A percentile compares a stretch with the other conserved stretches of the same genome.
Evolutionary conservation across 371 early-diverging fungal species (phyloP).

Genomic region (Apophysomyces ossiformis): DNA sequence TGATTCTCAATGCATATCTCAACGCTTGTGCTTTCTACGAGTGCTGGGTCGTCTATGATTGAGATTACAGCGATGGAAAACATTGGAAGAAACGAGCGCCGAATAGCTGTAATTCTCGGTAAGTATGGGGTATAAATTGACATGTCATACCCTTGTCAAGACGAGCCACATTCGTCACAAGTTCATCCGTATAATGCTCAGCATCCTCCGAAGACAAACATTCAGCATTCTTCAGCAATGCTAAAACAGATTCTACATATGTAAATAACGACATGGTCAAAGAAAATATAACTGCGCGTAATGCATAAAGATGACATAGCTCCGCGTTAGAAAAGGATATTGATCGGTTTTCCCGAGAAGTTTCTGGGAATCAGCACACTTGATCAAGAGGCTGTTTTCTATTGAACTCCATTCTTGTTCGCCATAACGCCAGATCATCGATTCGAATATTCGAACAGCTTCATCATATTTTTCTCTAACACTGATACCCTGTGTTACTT

Average conservation of each 20-base stretch:
- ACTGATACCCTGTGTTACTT: constrained; percentile 36
- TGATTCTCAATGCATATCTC: constrained; percentile 63
- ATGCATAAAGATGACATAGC: not conserved
- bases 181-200: constrained; percentile 57
- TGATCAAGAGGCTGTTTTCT: constrained; percentile 73
- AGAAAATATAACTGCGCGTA: constrained; percentile 3
- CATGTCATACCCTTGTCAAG: constrained; percentile 46
- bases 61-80: constrained; percentile 61
- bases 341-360: constrained; percentile 59
- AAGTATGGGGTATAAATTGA: not conserved
- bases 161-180: constrained; percentile 45
- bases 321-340: constrained; percentile 31
- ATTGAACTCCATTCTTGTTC: constrained; percentile 73
- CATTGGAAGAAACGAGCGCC: constrained; percentile 61
- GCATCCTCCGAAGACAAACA: constrained; percentile 51
- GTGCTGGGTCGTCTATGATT: constrained; percentile 59
- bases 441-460: constrained; percentile 71
- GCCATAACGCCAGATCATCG: constrained; percentile 67
- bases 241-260: constrained; percentile 65
- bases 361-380: constrained; percentile 70
- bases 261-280: constrained; percentile 24
- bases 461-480: constrained; percentile 66
- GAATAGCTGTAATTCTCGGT: constrained; percentile 44
- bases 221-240: constrained; percentile 59
- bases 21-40: constrained; percentile 66